These are phyloP conservation scores for Xylaria longipes DNA, from an alignment of 495 filamentous ascomycete species.

Conservation along the genomic window DNA sequence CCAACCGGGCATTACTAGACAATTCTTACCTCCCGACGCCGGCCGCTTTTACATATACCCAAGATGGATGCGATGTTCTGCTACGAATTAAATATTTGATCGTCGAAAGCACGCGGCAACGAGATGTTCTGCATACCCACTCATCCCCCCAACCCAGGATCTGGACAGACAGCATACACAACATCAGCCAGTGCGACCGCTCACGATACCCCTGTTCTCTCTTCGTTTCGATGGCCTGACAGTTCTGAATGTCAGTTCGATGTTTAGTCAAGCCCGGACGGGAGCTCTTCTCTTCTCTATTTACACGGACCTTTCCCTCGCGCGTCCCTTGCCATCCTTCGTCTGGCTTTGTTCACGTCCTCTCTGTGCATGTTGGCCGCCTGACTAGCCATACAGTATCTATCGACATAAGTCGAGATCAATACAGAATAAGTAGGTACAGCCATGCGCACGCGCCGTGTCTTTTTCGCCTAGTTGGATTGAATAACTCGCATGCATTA, in stretches of 20 bases:
- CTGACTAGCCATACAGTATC: not conserved
- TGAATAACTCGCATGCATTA: constrained; percentile 7
- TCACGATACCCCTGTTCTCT: constrained; percentile 11
- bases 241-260: not conserved
- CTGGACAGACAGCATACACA: not conserved
- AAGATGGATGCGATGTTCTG: not conserved
- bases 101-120: constrained; percentile 1
- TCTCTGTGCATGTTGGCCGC: not conserved
- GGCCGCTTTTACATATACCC: not conserved
- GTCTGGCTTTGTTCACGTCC: not conserved
- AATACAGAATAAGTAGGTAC: constrained; percentile 5
- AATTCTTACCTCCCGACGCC: not conserved
- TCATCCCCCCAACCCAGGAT: constrained; percentile 13
- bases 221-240: constrained; percentile 10
- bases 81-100: not conserved
- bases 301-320: not conserved
- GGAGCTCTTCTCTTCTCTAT: not conserved
- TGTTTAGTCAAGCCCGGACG: not conserved
- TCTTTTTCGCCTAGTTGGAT: constrained; percentile 12
- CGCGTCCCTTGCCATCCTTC: not conserved
- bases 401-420: not conserved
- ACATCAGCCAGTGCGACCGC: constrained; percentile 7
- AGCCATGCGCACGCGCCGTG: not conserved
- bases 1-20: not conserved
- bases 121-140: constrained; percentile 1